Base-by-base conservation (phyloP, 2,329 filamentous ascomycete species). In the Didymella lethalis region DNA sequence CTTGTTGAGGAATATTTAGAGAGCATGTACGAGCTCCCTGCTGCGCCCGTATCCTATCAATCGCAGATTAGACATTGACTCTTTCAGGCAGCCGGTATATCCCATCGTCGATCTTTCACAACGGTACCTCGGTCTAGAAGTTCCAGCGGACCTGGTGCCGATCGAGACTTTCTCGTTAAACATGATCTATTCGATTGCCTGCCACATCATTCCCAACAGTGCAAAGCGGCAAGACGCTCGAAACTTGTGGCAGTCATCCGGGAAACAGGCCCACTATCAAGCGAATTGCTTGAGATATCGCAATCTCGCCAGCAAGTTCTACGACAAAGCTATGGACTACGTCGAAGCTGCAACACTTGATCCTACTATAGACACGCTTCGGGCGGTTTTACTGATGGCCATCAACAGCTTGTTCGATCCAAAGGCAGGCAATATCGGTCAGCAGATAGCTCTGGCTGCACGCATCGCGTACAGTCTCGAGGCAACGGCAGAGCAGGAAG, bases 401-500 rank as follows among this genome's bases (percentile, higher is more conserved):
- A 71, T 77, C 32, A 73, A 76, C 52, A 74, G 72, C 54, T 63
- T 71, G 7, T 76, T 77, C 40, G 73, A 77, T 31, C 75, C 75
- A 11, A 70, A 72, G 20, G 62, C 63, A 6, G 75, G 75, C 2
- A 76, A 77, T 29, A 68, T 74, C 31, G 73, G 75, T 8, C 75
- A 77, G 52, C 75, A 77, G 36, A 61, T 76, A 32, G 75, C 74
- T 10, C 72, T 76, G 45, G 73, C 75, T 3, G 64, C 71, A 7
- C 67, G 75, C n/a, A 64, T 77, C 16, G 71, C 70, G 7, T 67
- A 75, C 36, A 65, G 70, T 25, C 63, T 76, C 1, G 70, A 75
- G 52, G 65, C 66, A 2, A 71, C 68, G 50, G 55, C 64, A 3
- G 67, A 73, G 16, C 25, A 64, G 40, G 71, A 73, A 25, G 73